Evolutionary conservation across 495 filamentous ascomycete species (phyloP).

Genomic region (Letharia lupina): DNA sequence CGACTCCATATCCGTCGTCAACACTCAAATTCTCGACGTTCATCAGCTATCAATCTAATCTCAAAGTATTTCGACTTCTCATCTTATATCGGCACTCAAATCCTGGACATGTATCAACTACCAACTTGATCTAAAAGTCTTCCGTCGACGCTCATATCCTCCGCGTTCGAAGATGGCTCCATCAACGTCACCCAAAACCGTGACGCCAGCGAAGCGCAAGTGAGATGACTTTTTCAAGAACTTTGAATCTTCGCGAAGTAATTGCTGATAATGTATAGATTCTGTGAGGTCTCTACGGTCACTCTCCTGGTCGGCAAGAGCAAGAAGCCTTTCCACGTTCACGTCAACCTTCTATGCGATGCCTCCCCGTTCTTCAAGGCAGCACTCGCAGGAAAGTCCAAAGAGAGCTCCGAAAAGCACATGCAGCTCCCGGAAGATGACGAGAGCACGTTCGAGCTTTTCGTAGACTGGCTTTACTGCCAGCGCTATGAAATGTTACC

Average conservation of each 20-base stretch:
- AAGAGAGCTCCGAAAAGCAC: constrained; percentile 3
- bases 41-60: no score
- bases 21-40: no score
- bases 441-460: constrained; percentile 4
- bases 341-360: neutral
- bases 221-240: neutral
- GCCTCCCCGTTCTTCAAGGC: constrained; percentile 10
- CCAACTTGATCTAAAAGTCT: no score
- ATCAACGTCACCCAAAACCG: no score
- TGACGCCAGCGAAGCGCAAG: neutral
- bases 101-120: no score
- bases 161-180: no score
- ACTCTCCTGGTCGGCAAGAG: neutral
- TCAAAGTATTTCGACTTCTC: no score
- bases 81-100: no score
- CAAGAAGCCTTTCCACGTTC: neutral
- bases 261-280: constrained; percentile 2
- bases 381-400: constrained; percentile 9
- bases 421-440: constrained; percentile 20
- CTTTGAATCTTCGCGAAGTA: no score
- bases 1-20: no score
- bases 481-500: neutral
- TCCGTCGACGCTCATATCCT: no score
- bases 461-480: constrained; percentile 19
- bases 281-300: neutral